A percentile compares a stretch with the other conserved stretches of the same genome.
Conservation (phyloP, 169 alveolate genomes). For the Miamiensis avidus region DNA sequence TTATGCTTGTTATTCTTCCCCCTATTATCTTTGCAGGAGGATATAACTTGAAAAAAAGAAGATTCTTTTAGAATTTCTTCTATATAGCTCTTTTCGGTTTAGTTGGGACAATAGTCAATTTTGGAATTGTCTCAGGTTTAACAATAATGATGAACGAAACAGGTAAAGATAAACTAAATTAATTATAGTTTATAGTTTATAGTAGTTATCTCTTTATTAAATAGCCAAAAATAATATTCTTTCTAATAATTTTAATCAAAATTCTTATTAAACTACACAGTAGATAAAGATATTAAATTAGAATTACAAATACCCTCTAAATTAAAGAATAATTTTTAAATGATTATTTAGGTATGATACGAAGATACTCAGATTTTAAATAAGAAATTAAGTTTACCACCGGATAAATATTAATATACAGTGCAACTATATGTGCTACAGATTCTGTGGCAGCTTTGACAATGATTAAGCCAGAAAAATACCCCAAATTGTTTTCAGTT, state of each 20-base stretch:
- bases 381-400: constrained; percentile 28
- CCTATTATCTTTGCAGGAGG: constrained; percentile 78
- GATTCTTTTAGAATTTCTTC: constrained; percentile 66
- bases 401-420: constrained; percentile 44
- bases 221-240: no score
- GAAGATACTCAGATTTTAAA: constrained; percentile 27
- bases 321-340: no score
- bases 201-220: no score
- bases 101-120: constrained; percentile 66
- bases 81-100: constrained; percentile 69
- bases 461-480: constrained; percentile 54
- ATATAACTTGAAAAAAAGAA: constrained; percentile 69
- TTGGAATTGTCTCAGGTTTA: constrained; percentile 51
- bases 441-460: constrained; percentile 62
- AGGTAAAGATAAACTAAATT: no score
- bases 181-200: no score
- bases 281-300: no score
- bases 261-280: no score
- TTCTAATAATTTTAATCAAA: no score
- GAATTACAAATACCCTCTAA: no score
- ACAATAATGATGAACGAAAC: constrained; percentile 48
- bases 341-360: constrained; percentile 15
- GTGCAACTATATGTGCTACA: constrained; percentile 61
- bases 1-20: constrained; percentile 73
- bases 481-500: constrained; percentile 59